Evolutionary conservation across 1,139 yeast genomes (phyloP).

Genomic region (Pichia sp.): DNA sequence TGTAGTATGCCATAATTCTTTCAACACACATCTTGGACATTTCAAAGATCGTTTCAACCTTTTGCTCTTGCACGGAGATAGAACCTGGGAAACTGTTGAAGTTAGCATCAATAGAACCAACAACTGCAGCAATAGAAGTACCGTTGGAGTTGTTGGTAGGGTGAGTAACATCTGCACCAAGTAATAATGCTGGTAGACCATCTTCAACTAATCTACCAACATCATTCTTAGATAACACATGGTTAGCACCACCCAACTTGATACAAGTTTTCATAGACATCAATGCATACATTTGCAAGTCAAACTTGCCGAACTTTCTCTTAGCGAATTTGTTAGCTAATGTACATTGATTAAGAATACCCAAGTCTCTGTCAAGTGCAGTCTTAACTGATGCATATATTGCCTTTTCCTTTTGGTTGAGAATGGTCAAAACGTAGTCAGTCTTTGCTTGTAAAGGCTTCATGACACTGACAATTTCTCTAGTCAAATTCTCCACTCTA

Average conservation of each 20-base stretch:
- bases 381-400: slow-evolving; percentile 19
- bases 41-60: slow-evolving; percentile 23
- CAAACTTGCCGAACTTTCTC: slow-evolving; percentile 17
- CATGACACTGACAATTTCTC: slow-evolving; percentile 11
- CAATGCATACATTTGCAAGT: slow-evolving; percentile 20
- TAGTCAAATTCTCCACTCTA: slow-evolving; percentile 11
- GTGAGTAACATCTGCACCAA: slow-evolving; percentile 29
- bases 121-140: slow-evolving; percentile 26
- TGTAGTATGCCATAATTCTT: slow-evolving; percentile 19
- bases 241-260: slow-evolving; percentile 21
- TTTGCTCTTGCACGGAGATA: slow-evolving; percentile 23
- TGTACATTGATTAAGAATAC: slow-evolving; percentile 22
- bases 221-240: slow-evolving; percentile 15
- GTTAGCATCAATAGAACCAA: slow-evolving; percentile 23
- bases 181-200: slow-evolving; percentile 19
- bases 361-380: slow-evolving; percentile 18
- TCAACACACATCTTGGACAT: slow-evolving; percentile 23
- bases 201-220: slow-evolving; percentile 14
- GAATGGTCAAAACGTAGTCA: slow-evolving; percentile 16
- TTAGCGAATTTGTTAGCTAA: slow-evolving; percentile 20
- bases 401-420: slow-evolving; percentile 17
- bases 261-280: slow-evolving; percentile 23
- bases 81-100: slow-evolving; percentile 26
- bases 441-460: slow-evolving; percentile 12
- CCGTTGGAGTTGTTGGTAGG: slow-evolving; percentile 23